phyloP scores from a whole-genome alignment of 257 asterid species.

The Euphrasia confusa region DNA sequence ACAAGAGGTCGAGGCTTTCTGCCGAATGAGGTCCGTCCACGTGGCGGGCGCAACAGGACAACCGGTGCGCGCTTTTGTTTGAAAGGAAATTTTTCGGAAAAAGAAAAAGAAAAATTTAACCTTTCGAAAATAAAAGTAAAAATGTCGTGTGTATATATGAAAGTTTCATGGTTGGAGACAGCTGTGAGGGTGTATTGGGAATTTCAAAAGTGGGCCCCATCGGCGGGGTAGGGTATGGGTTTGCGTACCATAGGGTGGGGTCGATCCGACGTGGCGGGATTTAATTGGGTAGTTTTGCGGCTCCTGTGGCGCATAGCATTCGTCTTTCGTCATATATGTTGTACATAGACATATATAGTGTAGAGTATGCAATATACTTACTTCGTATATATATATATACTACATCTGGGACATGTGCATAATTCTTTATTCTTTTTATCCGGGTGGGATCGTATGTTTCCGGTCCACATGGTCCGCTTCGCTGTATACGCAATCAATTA shows the following conservation, averaged over 20 bases:
- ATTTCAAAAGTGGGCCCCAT: not conserved
- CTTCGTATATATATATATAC: not conserved
- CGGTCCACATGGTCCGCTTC: conserved; percentile 31
- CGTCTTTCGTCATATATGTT: conserved; percentile 9
- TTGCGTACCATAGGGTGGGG: not conserved
- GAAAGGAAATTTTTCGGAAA: too few species aligned
- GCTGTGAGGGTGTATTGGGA: conserved; percentile 33
- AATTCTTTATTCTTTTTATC: not conserved
- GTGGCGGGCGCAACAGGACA: conserved; percentile 20
- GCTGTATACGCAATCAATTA: not conserved
- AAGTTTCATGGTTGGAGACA: conserved; percentile 37
- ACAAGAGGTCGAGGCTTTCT: conserved; percentile 32
- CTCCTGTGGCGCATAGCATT: conserved; percentile 2
- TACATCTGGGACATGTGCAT: conserved; percentile 21
- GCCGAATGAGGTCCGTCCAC: conserved; percentile 28
- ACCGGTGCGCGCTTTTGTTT: too few species aligned
- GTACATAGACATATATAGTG: conserved; percentile 18
- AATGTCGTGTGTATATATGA: too few species aligned
- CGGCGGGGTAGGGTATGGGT: not conserved
- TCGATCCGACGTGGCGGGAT: conserved; percentile 25
- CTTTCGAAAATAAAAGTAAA: too few species aligned
- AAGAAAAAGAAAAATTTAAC: too few species aligned
- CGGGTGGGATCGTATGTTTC: conserved; percentile 11
- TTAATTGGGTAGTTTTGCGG: conserved; percentile 18
- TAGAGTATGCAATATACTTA: not conserved